Evolutionary conservation across 495 filamentous ascomycete genomes (phyloP).

Genomic region (Aspergillus sclerotioniger): DNA sequence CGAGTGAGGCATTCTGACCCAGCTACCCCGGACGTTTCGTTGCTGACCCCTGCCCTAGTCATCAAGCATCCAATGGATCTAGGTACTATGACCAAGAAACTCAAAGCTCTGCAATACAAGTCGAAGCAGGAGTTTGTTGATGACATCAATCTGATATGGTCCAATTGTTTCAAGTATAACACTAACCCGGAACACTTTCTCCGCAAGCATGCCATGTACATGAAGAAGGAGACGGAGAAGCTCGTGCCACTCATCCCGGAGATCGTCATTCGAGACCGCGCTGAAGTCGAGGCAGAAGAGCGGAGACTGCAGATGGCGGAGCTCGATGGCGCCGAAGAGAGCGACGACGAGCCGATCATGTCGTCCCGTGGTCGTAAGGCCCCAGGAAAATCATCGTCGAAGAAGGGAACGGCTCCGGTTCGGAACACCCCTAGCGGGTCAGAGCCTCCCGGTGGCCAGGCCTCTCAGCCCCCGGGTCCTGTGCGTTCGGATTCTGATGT

Average conservation of each 20-base stretch:
- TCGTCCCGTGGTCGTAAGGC: conserved; percentile 91
- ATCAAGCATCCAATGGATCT: conserved; percentile 99
- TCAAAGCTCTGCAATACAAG: conserved; percentile 81
- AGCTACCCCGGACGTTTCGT: not conserved
- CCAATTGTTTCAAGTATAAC: conserved; percentile 95
- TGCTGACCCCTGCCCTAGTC: conserved; percentile 51
- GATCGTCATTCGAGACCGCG: conserved; percentile 81
- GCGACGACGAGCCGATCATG: conserved; percentile 98
- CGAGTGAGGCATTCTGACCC: conserved; percentile 51
- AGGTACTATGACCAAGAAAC: conserved; percentile 96
- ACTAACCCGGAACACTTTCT: conserved; percentile 82
- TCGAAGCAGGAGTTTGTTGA: conserved; percentile 94
- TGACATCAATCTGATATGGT: conserved; percentile 92
- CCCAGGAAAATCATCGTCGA: conserved; percentile 71
- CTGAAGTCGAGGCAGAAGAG: conserved; percentile 96
- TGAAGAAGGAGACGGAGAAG: conserved; percentile 96
- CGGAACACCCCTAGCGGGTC: conserved; percentile 65
- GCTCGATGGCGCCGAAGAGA: conserved; percentile 83
- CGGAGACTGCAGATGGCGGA: conserved; percentile 70
- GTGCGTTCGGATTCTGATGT: conserved; percentile 63
- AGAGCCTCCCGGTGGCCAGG: conserved; percentile 66
- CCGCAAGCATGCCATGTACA: conserved; percentile 89
- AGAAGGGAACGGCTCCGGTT: conserved; percentile 70
- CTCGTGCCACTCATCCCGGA: conserved; percentile 93
- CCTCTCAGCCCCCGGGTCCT: conserved; percentile 50